Evolutionary conservation across 1,284 basidiomycete species (phyloP), one percentile per base, ranked within the genome.

Genomic region (Cryptococcus sp.): DNA sequence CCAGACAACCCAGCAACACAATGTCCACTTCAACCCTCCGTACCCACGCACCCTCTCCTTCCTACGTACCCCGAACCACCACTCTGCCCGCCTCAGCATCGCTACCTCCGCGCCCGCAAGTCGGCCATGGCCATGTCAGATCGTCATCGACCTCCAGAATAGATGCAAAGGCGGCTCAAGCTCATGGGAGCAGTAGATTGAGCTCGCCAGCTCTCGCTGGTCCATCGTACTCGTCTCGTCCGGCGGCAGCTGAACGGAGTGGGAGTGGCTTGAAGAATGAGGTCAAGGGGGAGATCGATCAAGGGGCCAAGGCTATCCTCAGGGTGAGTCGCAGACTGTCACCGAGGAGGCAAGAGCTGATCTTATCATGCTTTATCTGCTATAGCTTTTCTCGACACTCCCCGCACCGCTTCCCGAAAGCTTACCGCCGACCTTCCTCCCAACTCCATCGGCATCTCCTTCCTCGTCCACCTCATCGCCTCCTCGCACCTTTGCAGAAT

Each of bases 401-500:
- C 74, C 74, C 10, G 72, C 70, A 1, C 74, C 74, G 8, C 60
- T 76, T 0, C 58, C 69, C 48, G 61, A 65, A 41, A 48, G 59
- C 7, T 67, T 74, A 11, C 70, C 70, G 3, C 60, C 66, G 1
- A 72, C 60, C 1, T 70, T 72, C 54, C 59, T 72, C 16, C 70
- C 69, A 25, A 67, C 62, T 41, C 60, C 60, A 5, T 57, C 60
- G 11, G 39, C 55, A 13, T 61, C 59, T 15, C 52, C 60, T 15
- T 15, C 60, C n/a, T 60, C 65, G 0, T 60, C 71, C 1, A 46
- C 56, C 17, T 58, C 66, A 2, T 54, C 66, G 10, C 57, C 66
- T 3, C 40, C 63, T 11, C 40, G 48, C 22, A 56, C 65, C 35
- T 68, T 64, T 50, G 22, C 52, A 11, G 61, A 66, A n/a, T 64